Evolutionary conservation across 805 yeast species (phyloP).

Genomic region (Tetrapisispora phaffii): DNA sequence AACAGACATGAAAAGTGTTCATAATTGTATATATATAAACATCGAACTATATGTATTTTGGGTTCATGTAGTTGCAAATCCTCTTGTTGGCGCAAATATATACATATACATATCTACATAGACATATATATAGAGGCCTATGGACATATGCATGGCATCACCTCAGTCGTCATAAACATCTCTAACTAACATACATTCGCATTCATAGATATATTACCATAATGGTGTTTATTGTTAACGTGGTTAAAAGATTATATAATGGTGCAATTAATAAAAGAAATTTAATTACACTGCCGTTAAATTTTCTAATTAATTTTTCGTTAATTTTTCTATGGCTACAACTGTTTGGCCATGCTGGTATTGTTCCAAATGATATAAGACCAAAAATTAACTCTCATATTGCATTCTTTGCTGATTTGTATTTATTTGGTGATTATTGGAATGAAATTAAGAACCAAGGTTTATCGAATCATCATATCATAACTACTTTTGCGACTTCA

Average conservation of each 20-base stretch:
- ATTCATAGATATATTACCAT: too few species aligned
- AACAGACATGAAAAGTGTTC: too few species aligned
- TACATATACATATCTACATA: too few species aligned
- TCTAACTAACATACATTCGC: too few species aligned
- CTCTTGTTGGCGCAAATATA: too few species aligned
- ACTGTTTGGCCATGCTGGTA: conserved; percentile 50
- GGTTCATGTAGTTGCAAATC: too few species aligned
- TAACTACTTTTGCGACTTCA: conserved; percentile 11
- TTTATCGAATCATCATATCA: conserved; percentile 6
- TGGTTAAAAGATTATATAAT: conserved; percentile 12
- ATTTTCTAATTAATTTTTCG: conserved; percentile 41
- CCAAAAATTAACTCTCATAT: conserved; percentile 43
- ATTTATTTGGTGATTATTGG: conserved; percentile 26
- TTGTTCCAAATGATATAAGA: conserved; percentile 43
- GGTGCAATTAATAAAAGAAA: conserved; percentile 31
- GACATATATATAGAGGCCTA: too few species aligned
- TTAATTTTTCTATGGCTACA: conserved; percentile 47
- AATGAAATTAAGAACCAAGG: conserved; percentile 19
- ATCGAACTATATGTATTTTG: too few species aligned
- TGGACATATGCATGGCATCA: too few species aligned
- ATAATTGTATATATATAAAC: too few species aligned
- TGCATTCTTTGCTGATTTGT: conserved; percentile 31
- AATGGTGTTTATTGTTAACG: neutral
- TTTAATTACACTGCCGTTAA: conserved; percentile 32
- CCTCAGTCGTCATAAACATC: too few species aligned